phyloP scores from a whole-genome alignment of 495 filamentous ascomycete genomes.

The Aspergillus mulundensis region DNA sequence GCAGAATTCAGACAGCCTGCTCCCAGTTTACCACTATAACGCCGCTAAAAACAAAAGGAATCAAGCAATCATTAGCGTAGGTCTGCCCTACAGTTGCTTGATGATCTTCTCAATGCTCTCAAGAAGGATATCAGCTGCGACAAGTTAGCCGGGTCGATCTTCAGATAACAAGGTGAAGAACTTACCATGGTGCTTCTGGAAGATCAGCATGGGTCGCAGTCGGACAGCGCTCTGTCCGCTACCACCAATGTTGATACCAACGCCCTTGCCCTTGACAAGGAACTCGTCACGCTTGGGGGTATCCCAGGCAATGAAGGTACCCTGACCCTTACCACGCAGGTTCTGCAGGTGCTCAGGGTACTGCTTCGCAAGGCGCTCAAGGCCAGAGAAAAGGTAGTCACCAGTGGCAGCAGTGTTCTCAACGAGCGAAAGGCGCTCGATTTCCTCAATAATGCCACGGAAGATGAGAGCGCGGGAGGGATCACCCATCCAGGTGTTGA shows the following conservation, averaged over 20 bases:
- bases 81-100: conserved; percentile 45
- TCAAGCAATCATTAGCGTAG: conserved; percentile 3
- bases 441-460: conserved; percentile 85
- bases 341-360: conserved; percentile 86
- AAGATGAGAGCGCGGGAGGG: conserved; percentile 87
- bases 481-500: conserved; percentile 99
- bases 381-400: conserved; percentile 72
- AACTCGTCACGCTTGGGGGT: conserved; percentile 81
- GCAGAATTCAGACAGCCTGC: neutral
- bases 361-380: conserved; percentile 64
- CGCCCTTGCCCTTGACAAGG: conserved; percentile 64
- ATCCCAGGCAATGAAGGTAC: conserved; percentile 97
- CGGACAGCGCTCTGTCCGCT: conserved; percentile 76
- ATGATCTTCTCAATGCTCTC: conserved; percentile 74
- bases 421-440: conserved; percentile 76
- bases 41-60: conserved; percentile 9
- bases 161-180: conserved; percentile 7
- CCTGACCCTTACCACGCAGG: conserved; percentile 87
- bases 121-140: conserved; percentile 57
- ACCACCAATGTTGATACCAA: conserved; percentile 93
- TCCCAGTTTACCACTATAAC: conserved; percentile 4
- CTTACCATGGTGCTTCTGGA: conserved; percentile 88
- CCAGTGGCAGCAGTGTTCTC: conserved; percentile 76
- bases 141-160: conserved; percentile 20
- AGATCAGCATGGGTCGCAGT: conserved; percentile 91